phyloP scores from a whole-genome alignment of 2,329 filamentous ascomycete genomes.

The Fusarium redolens region DNA sequence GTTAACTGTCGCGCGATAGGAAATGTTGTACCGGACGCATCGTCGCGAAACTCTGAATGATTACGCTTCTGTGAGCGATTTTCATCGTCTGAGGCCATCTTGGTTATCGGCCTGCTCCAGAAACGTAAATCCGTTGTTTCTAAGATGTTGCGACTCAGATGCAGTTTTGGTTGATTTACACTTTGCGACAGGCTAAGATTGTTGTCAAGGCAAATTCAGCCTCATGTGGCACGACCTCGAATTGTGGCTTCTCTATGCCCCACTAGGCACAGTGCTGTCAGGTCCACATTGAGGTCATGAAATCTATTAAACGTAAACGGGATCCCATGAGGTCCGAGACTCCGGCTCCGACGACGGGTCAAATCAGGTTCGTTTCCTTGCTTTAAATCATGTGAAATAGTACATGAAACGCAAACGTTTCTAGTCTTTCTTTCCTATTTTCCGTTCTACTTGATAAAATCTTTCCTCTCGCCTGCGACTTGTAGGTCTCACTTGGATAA shows the following conservation, averaged over 20 bases:
- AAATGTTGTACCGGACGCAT: conserved; percentile 53
- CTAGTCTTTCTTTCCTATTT: background rate
- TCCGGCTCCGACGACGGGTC: conserved; percentile 21
- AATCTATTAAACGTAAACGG: conserved; percentile 10
- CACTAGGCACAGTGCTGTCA: background rate
- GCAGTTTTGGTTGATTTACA: conserved; percentile 15
- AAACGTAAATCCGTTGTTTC: background rate
- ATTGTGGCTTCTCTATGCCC: conserved; percentile 31
- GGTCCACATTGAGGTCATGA: conserved; percentile 41
- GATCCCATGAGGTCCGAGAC: conserved; percentile 29
- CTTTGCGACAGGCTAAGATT: conserved; percentile 23
- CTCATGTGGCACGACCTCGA: conserved; percentile 40
- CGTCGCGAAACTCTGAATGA: conserved; percentile 65
- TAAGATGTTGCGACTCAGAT: background rate
- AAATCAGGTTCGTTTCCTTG: conserved; percentile 12
- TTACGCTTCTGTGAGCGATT: conserved; percentile 59
- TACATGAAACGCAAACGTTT: background rate
- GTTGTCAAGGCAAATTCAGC: conserved; percentile 35
- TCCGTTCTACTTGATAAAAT: background rate
- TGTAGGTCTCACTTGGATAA: background rate
- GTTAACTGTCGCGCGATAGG: conserved; percentile 1
- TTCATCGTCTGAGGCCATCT: conserved; percentile 49
- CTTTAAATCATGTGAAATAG: conserved; percentile 12
- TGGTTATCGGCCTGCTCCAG: no score
- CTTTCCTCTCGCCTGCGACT: background rate